Evolutionary conservation across 1,139 yeast genomes (phyloP).

Genomic region (Fermentozyma sake): DNA sequence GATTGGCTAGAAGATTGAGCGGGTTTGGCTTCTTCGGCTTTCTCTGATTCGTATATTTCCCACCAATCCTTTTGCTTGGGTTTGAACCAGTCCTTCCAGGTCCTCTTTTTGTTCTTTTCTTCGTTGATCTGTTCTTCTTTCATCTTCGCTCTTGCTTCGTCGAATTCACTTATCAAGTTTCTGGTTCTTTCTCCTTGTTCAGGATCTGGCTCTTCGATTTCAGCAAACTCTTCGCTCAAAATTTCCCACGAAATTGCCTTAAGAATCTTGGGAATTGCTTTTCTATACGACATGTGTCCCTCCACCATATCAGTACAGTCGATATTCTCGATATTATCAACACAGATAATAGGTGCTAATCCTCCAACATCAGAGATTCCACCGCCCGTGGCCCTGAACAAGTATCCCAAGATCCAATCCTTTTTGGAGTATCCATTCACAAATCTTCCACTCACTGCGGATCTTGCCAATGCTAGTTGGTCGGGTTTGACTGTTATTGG

Average conservation of each 20-base stretch:
- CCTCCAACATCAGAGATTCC: slow-evolving; percentile 92
- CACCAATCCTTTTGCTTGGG: slow-evolving; percentile 87
- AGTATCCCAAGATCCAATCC: slow-evolving; percentile 95
- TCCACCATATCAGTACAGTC: slow-evolving; percentile 85
- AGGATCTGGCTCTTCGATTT: slow-evolving; percentile 94
- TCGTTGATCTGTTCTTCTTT: slow-evolving; percentile 24
- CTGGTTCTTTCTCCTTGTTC: slow-evolving; percentile 81
- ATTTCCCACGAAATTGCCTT: slow-evolving; percentile 74
- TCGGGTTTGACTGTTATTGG: slow-evolving; percentile 81
- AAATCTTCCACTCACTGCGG: slow-evolving; percentile 87
- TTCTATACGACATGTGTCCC: slow-evolving; percentile 96
- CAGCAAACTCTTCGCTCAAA: slow-evolving; percentile 85
- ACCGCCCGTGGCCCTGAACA: slow-evolving; percentile 94
- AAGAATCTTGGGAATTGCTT: slow-evolving; percentile 80
- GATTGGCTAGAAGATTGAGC: neutral
- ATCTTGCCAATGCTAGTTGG: slow-evolving; percentile 72
- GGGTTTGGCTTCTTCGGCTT: slow-evolving; percentile 1
- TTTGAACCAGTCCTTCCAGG: slow-evolving; percentile 65
- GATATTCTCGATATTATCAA: slow-evolving; percentile 70
- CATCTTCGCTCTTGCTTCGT: slow-evolving; percentile 70
- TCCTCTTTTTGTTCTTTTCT: slow-evolving; percentile 32
- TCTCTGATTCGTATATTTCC: slow-evolving; percentile 53
- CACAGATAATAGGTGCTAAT: slow-evolving; percentile 63
- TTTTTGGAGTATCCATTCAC: slow-evolving; percentile 87
- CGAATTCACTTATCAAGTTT: slow-evolving; percentile 76